Base-by-base conservation (phyloP, 2,329 filamentous ascomycete species). In the Alternaria triticimaculans region DNA sequence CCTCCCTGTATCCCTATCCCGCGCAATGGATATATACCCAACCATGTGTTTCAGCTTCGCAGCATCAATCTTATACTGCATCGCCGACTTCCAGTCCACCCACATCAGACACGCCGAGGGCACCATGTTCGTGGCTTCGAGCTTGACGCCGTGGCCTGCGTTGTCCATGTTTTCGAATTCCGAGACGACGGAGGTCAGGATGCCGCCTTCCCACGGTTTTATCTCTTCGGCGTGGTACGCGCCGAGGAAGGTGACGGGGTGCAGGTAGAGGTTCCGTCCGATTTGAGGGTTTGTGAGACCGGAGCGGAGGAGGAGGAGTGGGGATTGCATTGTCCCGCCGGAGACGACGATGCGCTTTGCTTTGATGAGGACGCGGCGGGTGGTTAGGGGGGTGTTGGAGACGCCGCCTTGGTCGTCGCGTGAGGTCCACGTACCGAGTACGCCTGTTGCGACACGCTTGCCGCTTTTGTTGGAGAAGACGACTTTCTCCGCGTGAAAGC, bases 261-360 rank as follows among this genome's bases (percentile, higher is more conserved):
- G 95, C 1, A 97, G 80, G 72, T 96, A 85, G 4, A 97, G 87
- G 72, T 97, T 92, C 8, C 86, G 87, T 25, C 95, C 95, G 66
- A 97, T 90, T 60, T 97, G 90, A 5, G 85, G 85, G 76, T 97
- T 97, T 83, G 87, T 90, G 54, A 97, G 79, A 2, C 93, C 93
- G 64, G 93, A 97, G 54, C 90, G 90, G 68, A 89, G 82, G 46
- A 98, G 84, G 2, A 97, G 77, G 1, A 95, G 78, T 0, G 95
- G 94, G 48, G 89, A 94, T 74, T 92, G 89, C 58, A 97, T 81
- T 1, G 91, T 88, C 5, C 95, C 94, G 23, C 87, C 87, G 0
- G 92, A 88, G n/a, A 96, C 80, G 50, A 97, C 87, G 11, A 97
- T 91, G 73, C 89, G 91, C 79, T 92, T 93, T 2, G 94, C 93